Evolutionary conservation across 805 yeast species (phyloP).

Genomic region (Candida schatavii): DNA sequence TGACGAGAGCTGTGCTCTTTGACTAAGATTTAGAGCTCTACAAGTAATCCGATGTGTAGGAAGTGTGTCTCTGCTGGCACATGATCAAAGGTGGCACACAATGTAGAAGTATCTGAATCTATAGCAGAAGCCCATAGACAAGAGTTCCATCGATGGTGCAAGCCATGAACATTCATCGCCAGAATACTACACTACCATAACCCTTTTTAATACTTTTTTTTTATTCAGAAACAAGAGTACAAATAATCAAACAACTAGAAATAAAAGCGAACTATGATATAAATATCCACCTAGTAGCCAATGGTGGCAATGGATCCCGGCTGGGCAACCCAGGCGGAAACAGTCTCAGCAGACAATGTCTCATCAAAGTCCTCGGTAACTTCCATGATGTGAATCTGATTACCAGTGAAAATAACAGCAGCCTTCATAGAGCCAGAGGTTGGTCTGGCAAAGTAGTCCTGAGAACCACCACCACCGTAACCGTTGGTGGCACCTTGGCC

Average conservation of each 20-base stretch:
- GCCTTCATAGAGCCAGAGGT: constrained; percentile 74
- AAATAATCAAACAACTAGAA: background rate
- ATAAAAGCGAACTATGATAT: constrained; percentile 2
- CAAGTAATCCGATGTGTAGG: too few relatives aligned
- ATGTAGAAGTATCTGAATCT: too few relatives aligned
- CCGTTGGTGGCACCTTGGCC: constrained; percentile 54
- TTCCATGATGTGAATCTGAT: constrained; percentile 56
- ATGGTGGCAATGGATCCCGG: constrained; percentile 48
- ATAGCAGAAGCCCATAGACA: too few relatives aligned
- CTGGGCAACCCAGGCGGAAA: constrained; percentile 53
- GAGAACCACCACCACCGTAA: constrained; percentile 81
- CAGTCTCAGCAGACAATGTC: constrained; percentile 42
- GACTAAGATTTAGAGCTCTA: too few relatives aligned
- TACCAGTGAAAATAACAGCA: constrained; percentile 73
- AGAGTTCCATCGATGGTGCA: too few relatives aligned
- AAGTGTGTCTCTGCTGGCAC: too few relatives aligned
- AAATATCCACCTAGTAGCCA: constrained; percentile 10
- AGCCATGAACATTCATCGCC: too few relatives aligned
- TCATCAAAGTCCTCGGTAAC: constrained; percentile 59
- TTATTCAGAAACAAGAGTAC: background rate
- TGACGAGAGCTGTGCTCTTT: too few relatives aligned
- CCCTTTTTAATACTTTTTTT: too few relatives aligned
- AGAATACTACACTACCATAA: too few relatives aligned
- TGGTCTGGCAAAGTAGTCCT: constrained; percentile 89
- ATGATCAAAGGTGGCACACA: too few relatives aligned